Percentiles rank a stretch among this genome's conserved stretches.
phyloP scores from a whole-genome alignment of 2,329 filamentous ascomycete species.

The Cladobotryum protrusum region DNA sequence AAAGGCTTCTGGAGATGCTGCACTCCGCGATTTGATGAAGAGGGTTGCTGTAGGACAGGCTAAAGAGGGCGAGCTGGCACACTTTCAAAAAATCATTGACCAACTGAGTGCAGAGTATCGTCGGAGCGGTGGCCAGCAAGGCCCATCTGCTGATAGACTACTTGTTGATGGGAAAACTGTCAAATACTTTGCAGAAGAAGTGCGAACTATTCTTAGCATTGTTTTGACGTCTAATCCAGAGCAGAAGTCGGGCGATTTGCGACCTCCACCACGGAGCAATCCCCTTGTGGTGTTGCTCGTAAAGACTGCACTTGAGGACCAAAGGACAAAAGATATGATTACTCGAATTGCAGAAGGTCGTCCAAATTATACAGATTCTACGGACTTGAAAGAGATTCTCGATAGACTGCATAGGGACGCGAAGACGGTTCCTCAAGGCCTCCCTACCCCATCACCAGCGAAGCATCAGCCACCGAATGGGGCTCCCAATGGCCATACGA shows the following conservation, averaged over 20 bases:
- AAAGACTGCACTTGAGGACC: slow-evolving; percentile 50
- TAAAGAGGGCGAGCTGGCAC: slow-evolving; percentile 61
- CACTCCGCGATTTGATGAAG: slow-evolving; percentile 74
- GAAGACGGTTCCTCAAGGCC: slow-evolving; percentile 28
- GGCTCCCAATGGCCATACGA: slow-evolving; percentile 24
- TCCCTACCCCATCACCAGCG: slow-evolving; percentile 23
- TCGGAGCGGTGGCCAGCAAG: slow-evolving; percentile 43
- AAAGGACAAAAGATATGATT: slow-evolving; percentile 43
- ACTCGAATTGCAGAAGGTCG: slow-evolving; percentile 47
- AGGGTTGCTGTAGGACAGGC: slow-evolving; percentile 72
- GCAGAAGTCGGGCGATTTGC: slow-evolving; percentile 47
- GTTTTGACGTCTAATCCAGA: slow-evolving; percentile 53
- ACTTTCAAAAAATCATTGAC: slow-evolving; percentile 76
- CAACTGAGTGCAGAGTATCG: slow-evolving; percentile 61
- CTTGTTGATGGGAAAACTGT: slow-evolving; percentile 51
- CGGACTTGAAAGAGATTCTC: slow-evolving; percentile 47
- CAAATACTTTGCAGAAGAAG: slow-evolving; percentile 55
- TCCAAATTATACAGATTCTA: slow-evolving; percentile 46
- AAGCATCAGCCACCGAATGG: slow-evolving; percentile 26
- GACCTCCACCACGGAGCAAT: slow-evolving; percentile 49
- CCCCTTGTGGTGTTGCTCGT: slow-evolving; percentile 51
- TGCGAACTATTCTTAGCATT: slow-evolving; percentile 51
- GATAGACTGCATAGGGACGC: slow-evolving; percentile 42
- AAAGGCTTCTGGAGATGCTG: slow-evolving; percentile 64
- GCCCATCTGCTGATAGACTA: slow-evolving; percentile 49